A percentile compares a stretch with the other conserved stretches of the same genome.
Conservation (phyloP, 1,139 yeast genomes). For the Kodamaea sp. region DNA sequence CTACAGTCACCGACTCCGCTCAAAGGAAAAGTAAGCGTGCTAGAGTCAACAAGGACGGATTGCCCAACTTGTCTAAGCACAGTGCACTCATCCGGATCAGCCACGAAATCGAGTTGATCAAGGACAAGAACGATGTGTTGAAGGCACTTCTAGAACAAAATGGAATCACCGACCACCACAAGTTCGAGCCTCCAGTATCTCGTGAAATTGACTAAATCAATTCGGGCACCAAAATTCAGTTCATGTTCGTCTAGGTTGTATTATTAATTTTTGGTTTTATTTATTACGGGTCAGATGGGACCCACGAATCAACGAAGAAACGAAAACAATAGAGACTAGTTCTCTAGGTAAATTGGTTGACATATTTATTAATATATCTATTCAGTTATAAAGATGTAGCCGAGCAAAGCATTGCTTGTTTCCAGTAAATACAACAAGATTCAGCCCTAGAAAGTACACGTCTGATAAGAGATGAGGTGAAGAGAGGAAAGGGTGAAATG, state of each 20-base stretch:
- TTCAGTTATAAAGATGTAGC: no score
- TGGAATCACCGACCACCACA: slow-evolving; percentile 14
- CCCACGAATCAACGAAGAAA: slow-evolving; percentile 1
- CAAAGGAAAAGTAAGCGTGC: slow-evolving; percentile 43
- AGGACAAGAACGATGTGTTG: slow-evolving; percentile 36
- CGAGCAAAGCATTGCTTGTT: no score
- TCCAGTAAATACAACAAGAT: no score
- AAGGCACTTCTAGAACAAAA: slow-evolving; percentile 19
- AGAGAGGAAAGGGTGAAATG: no score
- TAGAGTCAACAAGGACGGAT: slow-evolving; percentile 46
- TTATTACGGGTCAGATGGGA: slow-evolving; percentile 1
- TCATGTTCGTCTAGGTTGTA: slow-evolving; percentile 5
- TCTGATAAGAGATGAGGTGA: no score
- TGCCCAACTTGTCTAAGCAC: slow-evolving; percentile 50
- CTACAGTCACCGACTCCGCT: slow-evolving; percentile 18
- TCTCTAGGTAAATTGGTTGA: no score
- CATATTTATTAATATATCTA: no score
- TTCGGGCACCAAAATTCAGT: neutral
- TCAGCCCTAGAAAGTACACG: no score
- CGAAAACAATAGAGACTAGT: no score
- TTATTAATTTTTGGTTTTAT: slow-evolving; percentile 3
- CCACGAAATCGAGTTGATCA: slow-evolving; percentile 40
- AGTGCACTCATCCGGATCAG: slow-evolving; percentile 46
- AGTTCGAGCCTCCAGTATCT: slow-evolving; percentile 11
- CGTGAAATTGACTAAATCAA: slow-evolving; percentile 7